phyloP scores from a whole-genome alignment of 1,284 basidiomycete genomes.

The Heterobasidion occidentale region DNA sequence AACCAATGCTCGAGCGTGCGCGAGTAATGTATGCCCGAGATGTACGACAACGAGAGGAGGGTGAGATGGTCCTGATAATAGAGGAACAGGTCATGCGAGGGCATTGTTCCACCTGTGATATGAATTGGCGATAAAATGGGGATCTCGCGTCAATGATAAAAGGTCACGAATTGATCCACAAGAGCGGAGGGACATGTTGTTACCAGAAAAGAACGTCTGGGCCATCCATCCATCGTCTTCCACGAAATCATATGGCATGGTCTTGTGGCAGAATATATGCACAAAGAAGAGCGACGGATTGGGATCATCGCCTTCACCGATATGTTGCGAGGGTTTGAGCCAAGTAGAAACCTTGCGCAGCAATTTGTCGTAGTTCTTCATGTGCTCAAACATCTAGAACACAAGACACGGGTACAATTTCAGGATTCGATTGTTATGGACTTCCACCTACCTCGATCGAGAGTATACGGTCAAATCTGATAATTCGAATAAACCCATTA shows the following conservation, averaged over 20 bases:
- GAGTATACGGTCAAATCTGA: slow-evolving; percentile 66
- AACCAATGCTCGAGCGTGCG: slow-evolving; percentile 69
- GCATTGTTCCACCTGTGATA: slow-evolving; percentile 49
- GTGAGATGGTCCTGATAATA: slow-evolving; percentile 68
- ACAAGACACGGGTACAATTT: not conserved
- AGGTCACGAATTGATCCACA: slow-evolving; percentile 11
- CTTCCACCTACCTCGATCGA: slow-evolving; percentile 50
- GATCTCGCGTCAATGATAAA: slow-evolving; percentile 6
- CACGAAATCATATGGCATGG: slow-evolving; percentile 68
- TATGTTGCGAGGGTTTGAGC: slow-evolving; percentile 40
- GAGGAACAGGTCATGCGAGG: slow-evolving; percentile 60
- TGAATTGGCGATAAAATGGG: not conserved
- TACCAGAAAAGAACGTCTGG: slow-evolving; percentile 69
- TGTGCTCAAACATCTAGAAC: slow-evolving; percentile 74
- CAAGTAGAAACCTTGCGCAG: slow-evolving; percentile 64
- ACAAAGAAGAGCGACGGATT: slow-evolving; percentile 55
- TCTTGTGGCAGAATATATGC: slow-evolving; percentile 70
- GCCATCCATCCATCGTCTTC: slow-evolving; percentile 75
- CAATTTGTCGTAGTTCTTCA: slow-evolving; percentile 70
- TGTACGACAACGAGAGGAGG: slow-evolving; percentile 53
- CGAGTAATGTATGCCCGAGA: slow-evolving; percentile 64
- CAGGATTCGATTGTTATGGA: not conserved
- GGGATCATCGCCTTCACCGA: slow-evolving; percentile 18
- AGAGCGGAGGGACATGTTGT: not conserved
- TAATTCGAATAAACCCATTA: not conserved